Base-by-base conservation (phyloP, 768 basidiomycete genomes). In the Agaricus subrufescens region DNA sequence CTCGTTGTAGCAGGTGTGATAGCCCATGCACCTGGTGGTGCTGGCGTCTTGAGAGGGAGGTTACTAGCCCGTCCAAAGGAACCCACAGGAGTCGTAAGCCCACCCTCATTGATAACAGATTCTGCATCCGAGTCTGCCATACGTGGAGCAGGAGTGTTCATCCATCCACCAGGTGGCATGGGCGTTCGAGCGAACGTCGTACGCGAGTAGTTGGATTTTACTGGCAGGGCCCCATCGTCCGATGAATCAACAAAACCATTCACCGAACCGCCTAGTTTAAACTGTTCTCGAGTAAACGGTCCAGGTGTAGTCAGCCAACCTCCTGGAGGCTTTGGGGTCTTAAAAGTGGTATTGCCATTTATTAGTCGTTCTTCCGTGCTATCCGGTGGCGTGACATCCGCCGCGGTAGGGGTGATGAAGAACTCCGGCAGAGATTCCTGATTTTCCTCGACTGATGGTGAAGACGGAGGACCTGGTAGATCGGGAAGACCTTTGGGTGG, bases 1-100 rank as follows among this genome's bases (percentile, higher is more conserved):
- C 77, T 73, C 19, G 69, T 52, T 3, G 46, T 38, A 40, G 74
- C 75, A 2, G 87, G 85, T 12, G 88, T 87, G 2, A 71, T 67
- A 46, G 78, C 59, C 85, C 86, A 89, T 40, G 77, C 86, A 39
- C 88, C 88, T 19, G 88, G 87, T 2, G 79, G 80, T n/a, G 76
- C 82, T 42, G 87, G 87, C 0, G 86, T 89, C 55, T 79, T 79
- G 15, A 71, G 57, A 25, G 81, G 74, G 10, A 81, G 66, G 5
- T 77, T 69, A 9, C 67, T 71, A 29, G 75, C 75, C 60, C 78
- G 76, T 9, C 82, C 80, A 38, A 83, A 63, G n/a, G 83, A 77
- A 19, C 74, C 57, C 19, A 67, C 68, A 1, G 84, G 84, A 0
- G 84, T 84, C 0, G 69, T 69, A 43, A 79, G 67, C 10, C 71